phyloP scores from a whole-genome alignment of 129 eudicot genomes.

The Gnaphalium uliginosum region DNA sequence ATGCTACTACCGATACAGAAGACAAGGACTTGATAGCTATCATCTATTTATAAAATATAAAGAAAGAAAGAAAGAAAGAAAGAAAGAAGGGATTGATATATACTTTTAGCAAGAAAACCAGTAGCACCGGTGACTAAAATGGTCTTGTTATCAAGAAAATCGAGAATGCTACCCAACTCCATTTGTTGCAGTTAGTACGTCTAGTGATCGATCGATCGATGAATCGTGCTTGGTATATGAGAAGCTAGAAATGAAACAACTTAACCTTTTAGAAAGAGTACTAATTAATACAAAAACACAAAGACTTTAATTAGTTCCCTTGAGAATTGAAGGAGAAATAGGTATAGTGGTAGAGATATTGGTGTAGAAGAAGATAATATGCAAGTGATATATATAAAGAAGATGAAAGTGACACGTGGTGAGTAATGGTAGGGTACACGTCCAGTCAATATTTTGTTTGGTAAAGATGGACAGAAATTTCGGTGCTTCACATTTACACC shows the following conservation, averaged over 20 bases:
- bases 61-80: too few relatives aligned
- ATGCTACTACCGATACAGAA: too few relatives aligned
- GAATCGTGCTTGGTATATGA: too few relatives aligned
- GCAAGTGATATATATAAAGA: conserved; percentile 26
- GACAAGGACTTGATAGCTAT: too few relatives aligned
- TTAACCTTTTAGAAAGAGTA: not conserved
- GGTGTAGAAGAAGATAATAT: conserved; percentile 21
- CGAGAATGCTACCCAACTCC: conserved; percentile 49
- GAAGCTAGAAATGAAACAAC: not conserved
- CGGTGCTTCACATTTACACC: conserved; percentile 12
- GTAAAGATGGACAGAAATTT: conserved; percentile 13
- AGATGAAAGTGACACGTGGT: conserved; percentile 24
- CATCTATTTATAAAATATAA: too few relatives aligned
- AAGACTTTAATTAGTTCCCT: not conserved
- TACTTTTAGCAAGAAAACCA: conserved; percentile 68
- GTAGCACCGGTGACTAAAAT: conserved; percentile 67
- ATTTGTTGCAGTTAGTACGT: conserved; percentile 27
- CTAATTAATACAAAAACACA: not conserved
- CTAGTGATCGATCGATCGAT: not conserved
- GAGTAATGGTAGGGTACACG: conserved; percentile 22
- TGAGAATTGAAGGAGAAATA: conserved; percentile 5
- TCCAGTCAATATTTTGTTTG: conserved; percentile 29
- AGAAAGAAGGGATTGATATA: too few relatives aligned
- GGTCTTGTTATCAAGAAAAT: conserved; percentile 49
- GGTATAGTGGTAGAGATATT: not conserved